Base-by-base conservation (phyloP, 768 basidiomycete genomes). In the Hysterangium stoloniferum region DNA sequence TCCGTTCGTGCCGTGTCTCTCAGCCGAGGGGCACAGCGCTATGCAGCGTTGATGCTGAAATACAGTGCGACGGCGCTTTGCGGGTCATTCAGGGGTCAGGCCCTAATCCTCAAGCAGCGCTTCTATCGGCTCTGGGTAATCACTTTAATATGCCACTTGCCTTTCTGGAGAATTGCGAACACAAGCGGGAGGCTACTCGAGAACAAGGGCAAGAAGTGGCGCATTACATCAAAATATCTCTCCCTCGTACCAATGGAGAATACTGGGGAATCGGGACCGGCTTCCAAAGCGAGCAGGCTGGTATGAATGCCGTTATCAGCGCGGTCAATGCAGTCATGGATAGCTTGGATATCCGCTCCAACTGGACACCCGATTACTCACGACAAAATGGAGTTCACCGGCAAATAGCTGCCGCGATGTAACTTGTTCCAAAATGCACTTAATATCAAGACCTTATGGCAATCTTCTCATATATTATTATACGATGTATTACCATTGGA, bases 71-170 rank as follows among this genome's bases (percentile, higher is more conserved):
- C 61, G 92, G 88, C 8, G 76, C 79, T 35, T 77, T 89, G 55
- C 80, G 86, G 8, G 82, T 88, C 50, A 76, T 99, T 61, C 77
- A 85, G 45, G 96, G 96, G 43, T 84, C 88, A 56, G 96, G 96
- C 20, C 97, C 96, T 65, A 96, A 94, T 28, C 93, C 96, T 25
- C 76, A 98, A 31, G 96, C 95, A 12, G 84, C 95, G 28, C 75
- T 98, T 56, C 73, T 98, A 45, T 77, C 94, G 59, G 93, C 95
- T 24, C 83, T 99, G 34, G 77, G 79, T 53, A 79, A 73, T 0
- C 81, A 93, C 61, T 76, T 94, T 35, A 79, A 86, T 56, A 79
- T 97, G 61, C 74, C 91, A 60, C 73, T 95, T 53, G 77, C 82
- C 28, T 73, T 99, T 54, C 81, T 92, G 38, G 93, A 95, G 57